Evolutionary conservation across 176 grass and related monocot genomes (phyloP), one percentile per base, ranked within the genome.

Genomic region (Triticum urartu): DNA sequence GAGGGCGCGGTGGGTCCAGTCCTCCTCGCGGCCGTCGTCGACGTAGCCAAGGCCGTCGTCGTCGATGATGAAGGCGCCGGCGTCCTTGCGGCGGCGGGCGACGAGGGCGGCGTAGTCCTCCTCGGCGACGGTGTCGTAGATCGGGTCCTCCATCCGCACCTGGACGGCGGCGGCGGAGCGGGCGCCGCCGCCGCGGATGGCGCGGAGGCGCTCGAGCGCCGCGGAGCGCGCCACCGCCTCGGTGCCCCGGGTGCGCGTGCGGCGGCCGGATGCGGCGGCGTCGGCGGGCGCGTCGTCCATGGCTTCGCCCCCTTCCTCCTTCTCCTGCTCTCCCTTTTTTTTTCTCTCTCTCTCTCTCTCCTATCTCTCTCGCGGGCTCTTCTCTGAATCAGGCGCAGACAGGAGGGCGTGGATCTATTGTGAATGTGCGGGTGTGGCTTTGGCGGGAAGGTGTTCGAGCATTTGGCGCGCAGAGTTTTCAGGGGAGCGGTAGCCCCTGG

Each of bases 1-100:
- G 50, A 91, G 78, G 25, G 68, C 88, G 33, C 88, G 77, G 61
- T 93, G 85, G 67, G 85, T 92, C 97, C 97, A 99, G 72, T 99
- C 94, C 87, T 99, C 97, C 90, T 99, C 97, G 45, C 84, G 94
- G 34, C 97, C 97, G 21, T 99, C 97, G 12, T 99, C 97, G 9
- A 66, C 89, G 82, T 99, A 99, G 25, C 97, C 97, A 18, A 96
- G 87, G 66, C 92, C 97, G 18, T 92, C 94, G 71, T 99, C 97
- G 58, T 99, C 97, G 43, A 95, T 84, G 45, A 99, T 96, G 72
- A 99, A 99, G 21, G 71, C 91, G 3, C 83, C 83, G 2, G 88
- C 94, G 12, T 91, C 92, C 75, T 74, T 88, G 18, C 89, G 84
- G 68, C 97, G 97, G 65, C 92, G 89, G 30, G 92, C 90, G 11